phyloP scores from a whole-genome alignment of 2,329 filamentous ascomycete genomes.

The Cadophora sp. region DNA sequence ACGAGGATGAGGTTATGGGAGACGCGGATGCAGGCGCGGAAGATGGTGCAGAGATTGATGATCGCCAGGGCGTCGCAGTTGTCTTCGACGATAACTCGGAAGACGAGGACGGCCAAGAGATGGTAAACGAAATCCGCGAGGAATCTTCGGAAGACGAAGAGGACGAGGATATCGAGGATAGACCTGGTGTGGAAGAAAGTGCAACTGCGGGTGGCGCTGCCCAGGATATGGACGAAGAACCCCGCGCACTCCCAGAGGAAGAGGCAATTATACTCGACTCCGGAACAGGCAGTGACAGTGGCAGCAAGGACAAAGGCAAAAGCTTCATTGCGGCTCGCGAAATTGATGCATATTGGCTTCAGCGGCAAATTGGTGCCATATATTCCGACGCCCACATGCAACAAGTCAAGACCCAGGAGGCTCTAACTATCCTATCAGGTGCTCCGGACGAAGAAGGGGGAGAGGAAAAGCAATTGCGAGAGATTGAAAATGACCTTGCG shows the following conservation, averaged over 20 bases:
- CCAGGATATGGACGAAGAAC: slow-evolving; percentile 56
- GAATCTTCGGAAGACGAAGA: slow-evolving; percentile 85
- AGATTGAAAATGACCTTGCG: slow-evolving; percentile 98
- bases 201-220: slow-evolving; percentile 58
- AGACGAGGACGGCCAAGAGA: slow-evolving; percentile 77
- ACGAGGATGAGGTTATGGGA: slow-evolving; percentile 89
- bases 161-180: slow-evolving; percentile 71
- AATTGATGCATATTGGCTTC: slow-evolving; percentile 97
- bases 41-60: slow-evolving; percentile 82
- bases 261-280: slow-evolving; percentile 88
- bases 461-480: slow-evolving; percentile 83
- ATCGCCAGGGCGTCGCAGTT: slow-evolving; percentile 94
- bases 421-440: slow-evolving; percentile 82
- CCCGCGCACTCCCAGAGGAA: slow-evolving; percentile 58
- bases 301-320: slow-evolving; percentile 57
- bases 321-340: slow-evolving; percentile 80
- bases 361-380: slow-evolving; percentile 85
- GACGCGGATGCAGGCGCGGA: slow-evolving; percentile 70
- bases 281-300: slow-evolving; percentile 55
- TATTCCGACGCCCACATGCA: slow-evolving; percentile 93
- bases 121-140: slow-evolving; percentile 87
- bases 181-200: slow-evolving; percentile 56
- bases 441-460: slow-evolving; percentile 76
- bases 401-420: slow-evolving; percentile 88
- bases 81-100: slow-evolving; percentile 94